A percentile compares a stretch with the other conserved stretches of the same genome.
These are phyloP conservation scores for Tephrocybe rancida DNA, from an alignment of 768 basidiomycete species.

Conservation along the genomic window DNA sequence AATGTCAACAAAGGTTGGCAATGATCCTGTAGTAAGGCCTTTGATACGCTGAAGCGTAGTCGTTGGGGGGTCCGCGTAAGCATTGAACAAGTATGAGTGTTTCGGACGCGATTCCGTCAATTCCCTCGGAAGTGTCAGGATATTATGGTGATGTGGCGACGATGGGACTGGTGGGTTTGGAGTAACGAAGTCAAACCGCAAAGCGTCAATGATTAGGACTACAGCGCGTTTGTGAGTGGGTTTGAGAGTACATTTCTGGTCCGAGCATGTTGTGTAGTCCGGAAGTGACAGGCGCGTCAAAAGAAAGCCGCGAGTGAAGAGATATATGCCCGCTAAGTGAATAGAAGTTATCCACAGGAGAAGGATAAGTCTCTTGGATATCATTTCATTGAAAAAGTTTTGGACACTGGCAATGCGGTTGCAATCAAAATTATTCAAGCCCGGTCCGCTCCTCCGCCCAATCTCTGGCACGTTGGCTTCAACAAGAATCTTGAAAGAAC, in stretches of 20 bases:
- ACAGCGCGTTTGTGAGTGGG: constrained; percentile 82
- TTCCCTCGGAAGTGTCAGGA: constrained; percentile 77
- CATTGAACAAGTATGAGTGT: constrained; percentile 85
- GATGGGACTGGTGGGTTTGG: constrained; percentile 62
- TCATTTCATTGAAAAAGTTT: constrained; percentile 15
- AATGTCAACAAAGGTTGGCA: constrained; percentile 95
- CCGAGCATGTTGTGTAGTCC: constrained; percentile 46
- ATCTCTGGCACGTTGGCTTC: too few species aligned
- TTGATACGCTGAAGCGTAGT: constrained; percentile 95
- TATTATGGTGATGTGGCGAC: constrained; percentile 78
- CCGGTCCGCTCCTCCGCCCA: too few species aligned
- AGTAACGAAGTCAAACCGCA: constrained; percentile 93
- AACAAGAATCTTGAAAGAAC: too few species aligned
- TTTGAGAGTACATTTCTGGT: constrained; percentile 43
- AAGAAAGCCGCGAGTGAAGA: constrained; percentile 93
- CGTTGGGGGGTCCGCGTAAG: constrained; percentile 93
- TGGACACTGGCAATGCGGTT: too few species aligned
- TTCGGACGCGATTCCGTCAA: constrained; percentile 64
- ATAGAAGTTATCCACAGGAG: constrained; percentile 64
- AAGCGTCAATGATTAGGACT: constrained; percentile 86
- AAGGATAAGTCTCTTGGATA: constrained; percentile 32
- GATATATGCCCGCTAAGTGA: constrained; percentile 80
- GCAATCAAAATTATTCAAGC: too few species aligned
- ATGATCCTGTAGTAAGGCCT: constrained; percentile 90
- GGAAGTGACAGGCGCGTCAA: constrained; percentile 75